Evolutionary conservation across 352 stramenopile species (phyloP).

Genomic region (Phytophthora sansomeana): DNA sequence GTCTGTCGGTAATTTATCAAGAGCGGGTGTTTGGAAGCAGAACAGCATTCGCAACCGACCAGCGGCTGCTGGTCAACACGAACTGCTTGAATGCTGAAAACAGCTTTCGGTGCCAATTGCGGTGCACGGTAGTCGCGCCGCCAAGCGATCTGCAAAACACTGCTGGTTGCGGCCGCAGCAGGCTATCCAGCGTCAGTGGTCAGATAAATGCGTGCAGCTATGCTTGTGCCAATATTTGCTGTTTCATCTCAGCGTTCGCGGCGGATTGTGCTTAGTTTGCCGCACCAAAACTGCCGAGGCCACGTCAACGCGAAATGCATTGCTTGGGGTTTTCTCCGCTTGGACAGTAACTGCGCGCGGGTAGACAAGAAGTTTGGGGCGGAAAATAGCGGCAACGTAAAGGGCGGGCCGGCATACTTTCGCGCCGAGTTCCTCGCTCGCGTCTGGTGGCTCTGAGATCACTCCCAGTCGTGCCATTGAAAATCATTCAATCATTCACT

Average conservation of each 20-base stretch:
- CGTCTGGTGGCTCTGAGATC: conserved; percentile 29
- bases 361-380: conserved; percentile 16
- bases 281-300: conserved; percentile 15
- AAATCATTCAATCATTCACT: too few relatives aligned
- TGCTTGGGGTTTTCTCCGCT: conserved; percentile 22
- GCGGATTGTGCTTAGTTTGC: conserved; percentile 9
- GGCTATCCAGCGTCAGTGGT: conserved; percentile 26
- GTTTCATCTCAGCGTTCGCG: conserved; percentile 20
- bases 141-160: conserved; percentile 25
- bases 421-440: conserved; percentile 12
- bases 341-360: background rate
- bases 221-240: conserved; percentile 12
- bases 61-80: conserved; percentile 18
- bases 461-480: conserved; percentile 4
- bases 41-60: background rate
- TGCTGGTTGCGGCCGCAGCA: conserved; percentile 17
- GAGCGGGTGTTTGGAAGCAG: background rate
- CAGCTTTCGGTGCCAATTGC: conserved; percentile 24
- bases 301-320: conserved; percentile 22
- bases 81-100: conserved; percentile 24
- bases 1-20: conserved; percentile 41
- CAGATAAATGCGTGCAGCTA: conserved; percentile 24
- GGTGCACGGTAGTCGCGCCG: conserved; percentile 19
- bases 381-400: conserved; percentile 8
- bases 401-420: conserved; percentile 22